Base-by-base conservation (phyloP, 306 rosid genomes). In the Castanopsis chinensis region DNA sequence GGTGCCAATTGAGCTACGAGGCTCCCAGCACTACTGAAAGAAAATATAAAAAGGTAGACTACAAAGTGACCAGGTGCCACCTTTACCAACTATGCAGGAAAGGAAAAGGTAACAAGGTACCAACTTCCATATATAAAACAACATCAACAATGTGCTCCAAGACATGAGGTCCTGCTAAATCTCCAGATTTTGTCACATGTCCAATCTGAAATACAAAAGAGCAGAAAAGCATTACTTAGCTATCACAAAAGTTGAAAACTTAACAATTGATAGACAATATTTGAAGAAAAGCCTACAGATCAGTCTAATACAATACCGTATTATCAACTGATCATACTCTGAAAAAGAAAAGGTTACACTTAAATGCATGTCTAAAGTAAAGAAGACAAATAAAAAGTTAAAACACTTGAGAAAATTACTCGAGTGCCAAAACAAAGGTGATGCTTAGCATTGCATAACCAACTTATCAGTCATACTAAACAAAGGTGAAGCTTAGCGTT, bases 61-160 rank as follows among this genome's bases (percentile, higher is more conserved):
- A 67, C 10, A 67, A 67, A 15, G 23, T 4, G 72, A 67, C 72
- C 27, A 67, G 0, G 15, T 67, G 69, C 73, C 78, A 75, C 7
- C 52, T 78, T 60, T 37, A 75, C 68, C 69, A 78, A 76, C 69
- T 72, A 88, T 75, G 63, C 60, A 77, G 45, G 54, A 73, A 85
- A 79, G 70, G 78, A 69, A 72, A 84, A 76, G 71, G 84, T 28
- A 76, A 82, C 78, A 75, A 83, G 91, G 78, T 85, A 92, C 99
- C 79, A 76, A 95, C 99, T 91, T 95, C 99, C 96, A 95, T 54
- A 76, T 95, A 92, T 85, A 95, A 82, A 58, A 92, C 99, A 73
- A 85, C 97, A 80, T 95, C 98, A 54, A 95, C 99, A 1, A 95
- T 95, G 82, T 95, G 98, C 87, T 95, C 99, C 91, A 95, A 87